phyloP scores from a whole-genome alignment of 1,284 basidiomycete species.

The Limonomyces culmigenus region DNA sequence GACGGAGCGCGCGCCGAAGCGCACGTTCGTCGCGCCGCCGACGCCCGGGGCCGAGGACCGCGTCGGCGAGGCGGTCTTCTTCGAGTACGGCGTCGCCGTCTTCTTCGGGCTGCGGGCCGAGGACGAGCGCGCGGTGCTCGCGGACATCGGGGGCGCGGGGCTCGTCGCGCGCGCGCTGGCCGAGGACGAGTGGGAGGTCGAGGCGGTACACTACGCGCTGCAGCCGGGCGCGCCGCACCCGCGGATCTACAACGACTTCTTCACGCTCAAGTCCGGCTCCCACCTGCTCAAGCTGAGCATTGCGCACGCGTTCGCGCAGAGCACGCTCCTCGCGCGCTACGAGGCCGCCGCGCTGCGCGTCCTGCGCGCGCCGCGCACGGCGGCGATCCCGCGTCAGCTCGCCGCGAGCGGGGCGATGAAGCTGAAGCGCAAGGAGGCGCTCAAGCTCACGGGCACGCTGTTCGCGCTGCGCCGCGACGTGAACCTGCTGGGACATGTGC shows the following conservation, averaged over 20 bases:
- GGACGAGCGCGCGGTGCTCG: conserved; percentile 66
- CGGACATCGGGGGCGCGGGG: conserved; percentile 63
- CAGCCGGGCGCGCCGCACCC: conserved; percentile 69
- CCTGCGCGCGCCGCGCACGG: conserved; percentile 60
- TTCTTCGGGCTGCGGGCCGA: conserved; percentile 72
- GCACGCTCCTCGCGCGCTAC: conserved; percentile 81
- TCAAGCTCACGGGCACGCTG: conserved; percentile 69
- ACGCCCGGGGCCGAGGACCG: conserved; percentile 1
- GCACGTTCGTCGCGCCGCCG: not conserved
- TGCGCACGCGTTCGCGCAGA: conserved; percentile 88
- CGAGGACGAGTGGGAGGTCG: conserved; percentile 74
- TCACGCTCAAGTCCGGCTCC: conserved; percentile 82
- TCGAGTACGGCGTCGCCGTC: conserved; percentile 73
- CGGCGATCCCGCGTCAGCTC: conserved; percentile 76
- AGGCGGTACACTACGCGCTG: conserved; percentile 78
- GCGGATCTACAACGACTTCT: conserved; percentile 85
- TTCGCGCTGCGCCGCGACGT: conserved; percentile 87
- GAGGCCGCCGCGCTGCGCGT: conserved; percentile 72
- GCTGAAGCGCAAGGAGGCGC: conserved; percentile 67
- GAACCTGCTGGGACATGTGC: conserved; percentile 85
- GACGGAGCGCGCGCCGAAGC: too few relatives aligned
- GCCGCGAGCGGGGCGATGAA: conserved; percentile 66
- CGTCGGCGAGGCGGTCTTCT: conserved; percentile 78
- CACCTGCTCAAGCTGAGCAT: conserved; percentile 82
- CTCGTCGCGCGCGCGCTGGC: conserved; percentile 40